Evolutionary conservation across 2,329 filamentous ascomycete genomes (phyloP).

Genomic region (Pseudogymnoascus sp.): DNA sequence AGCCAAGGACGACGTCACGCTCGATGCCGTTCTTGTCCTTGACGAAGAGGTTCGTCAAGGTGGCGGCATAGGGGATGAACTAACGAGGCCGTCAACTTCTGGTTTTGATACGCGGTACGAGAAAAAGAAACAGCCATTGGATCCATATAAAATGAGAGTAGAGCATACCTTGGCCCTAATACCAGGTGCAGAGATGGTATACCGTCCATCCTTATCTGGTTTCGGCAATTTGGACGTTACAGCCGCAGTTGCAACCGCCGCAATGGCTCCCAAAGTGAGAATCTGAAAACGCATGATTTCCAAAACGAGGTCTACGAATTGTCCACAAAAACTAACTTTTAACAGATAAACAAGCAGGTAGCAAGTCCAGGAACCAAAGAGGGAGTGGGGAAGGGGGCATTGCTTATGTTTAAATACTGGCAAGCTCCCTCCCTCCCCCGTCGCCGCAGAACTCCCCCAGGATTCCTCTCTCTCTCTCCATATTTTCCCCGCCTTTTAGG

Average conservation of each 20-base stretch:
- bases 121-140: neutral
- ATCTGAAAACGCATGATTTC: constrained; percentile 6
- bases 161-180: constrained; percentile 10
- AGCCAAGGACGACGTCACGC: constrained; percentile 56
- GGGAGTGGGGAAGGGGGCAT: neutral
- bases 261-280: constrained; percentile 12
- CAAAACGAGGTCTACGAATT: neutral
- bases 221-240: neutral
- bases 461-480: neutral
- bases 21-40: constrained; percentile 53
- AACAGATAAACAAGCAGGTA: neutral
- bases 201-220: neutral
- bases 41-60: constrained; percentile 54
- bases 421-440: neutral
- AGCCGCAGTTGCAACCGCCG: neutral
- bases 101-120: too few relatives aligned
- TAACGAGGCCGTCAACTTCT: constrained; percentile 24
- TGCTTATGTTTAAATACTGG: neutral
- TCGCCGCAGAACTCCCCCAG: neutral
- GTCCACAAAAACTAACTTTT: neutral
- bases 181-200: neutral
- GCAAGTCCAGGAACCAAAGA: neutral
- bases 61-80: constrained; percentile 49
- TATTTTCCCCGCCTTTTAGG: constrained; percentile 1
- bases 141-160: neutral